phyloP scores from a whole-genome alignment of 306 rosid genomes.

The Prunus davidiana region DNA sequence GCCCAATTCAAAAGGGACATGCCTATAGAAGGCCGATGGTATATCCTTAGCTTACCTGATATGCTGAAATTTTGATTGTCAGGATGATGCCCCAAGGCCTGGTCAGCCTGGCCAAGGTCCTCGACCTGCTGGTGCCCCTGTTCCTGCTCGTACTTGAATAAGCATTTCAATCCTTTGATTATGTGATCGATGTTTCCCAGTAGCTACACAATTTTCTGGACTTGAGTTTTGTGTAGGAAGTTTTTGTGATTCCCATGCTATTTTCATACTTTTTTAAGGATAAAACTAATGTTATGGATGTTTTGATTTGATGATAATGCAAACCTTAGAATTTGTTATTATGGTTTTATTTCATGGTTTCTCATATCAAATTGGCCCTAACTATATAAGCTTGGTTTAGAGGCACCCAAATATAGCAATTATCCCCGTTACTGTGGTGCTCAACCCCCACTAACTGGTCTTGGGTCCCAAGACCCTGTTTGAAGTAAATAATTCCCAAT shows the following conservation, averaged over 20 bases:
- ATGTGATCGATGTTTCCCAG: not conserved
- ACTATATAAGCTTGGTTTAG: too few relatives aligned
- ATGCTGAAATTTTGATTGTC: not conserved
- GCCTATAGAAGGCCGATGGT: not conserved
- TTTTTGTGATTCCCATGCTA: not conserved
- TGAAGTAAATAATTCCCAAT: too few relatives aligned
- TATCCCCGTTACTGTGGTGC: too few relatives aligned
- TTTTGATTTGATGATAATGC: not conserved
- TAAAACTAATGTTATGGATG: not conserved
- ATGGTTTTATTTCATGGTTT: not conserved
- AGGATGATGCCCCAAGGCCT: slow-evolving; percentile 72
- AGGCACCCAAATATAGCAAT: not conserved
- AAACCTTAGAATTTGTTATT: not conserved
- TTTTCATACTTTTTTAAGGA: not conserved
- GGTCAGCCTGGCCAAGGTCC: slow-evolving; percentile 73
- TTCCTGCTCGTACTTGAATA: slow-evolving; percentile 40
- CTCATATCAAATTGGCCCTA: not conserved
- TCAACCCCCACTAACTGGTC: too few relatives aligned
- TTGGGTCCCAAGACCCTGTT: too few relatives aligned
- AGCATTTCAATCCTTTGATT: not conserved
- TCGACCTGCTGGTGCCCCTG: slow-evolving; percentile 50
- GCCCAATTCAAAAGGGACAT: not conserved
- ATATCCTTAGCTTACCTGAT: not conserved
- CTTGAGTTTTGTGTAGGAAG: slow-evolving; percentile 16
- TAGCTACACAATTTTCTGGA: slow-evolving; percentile 5